Evolutionary conservation across 2,329 filamentous ascomycete species (phyloP), one percentile per base, ranked within the genome.

Genomic region (Diplodia scrobiculata): DNA sequence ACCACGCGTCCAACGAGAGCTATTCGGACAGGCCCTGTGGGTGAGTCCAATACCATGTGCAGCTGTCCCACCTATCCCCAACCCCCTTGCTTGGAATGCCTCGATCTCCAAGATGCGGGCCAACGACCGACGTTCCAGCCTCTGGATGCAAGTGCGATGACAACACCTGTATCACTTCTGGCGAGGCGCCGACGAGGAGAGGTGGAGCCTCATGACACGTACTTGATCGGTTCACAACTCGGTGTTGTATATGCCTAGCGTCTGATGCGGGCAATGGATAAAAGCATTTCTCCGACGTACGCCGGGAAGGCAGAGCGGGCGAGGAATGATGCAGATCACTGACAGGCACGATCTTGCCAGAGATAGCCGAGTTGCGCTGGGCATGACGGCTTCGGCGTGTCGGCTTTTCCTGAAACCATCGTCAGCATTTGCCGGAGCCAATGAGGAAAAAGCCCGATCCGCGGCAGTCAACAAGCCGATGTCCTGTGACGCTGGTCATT

Each of bases 131-230:
- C 58, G 58, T 50, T 60, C 58, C 58, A 60, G 41, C 27, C 36
- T n/a, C 5, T 25, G 36, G 27, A 27, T 47, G 54, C 54, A 21
- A 17, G 14, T 14, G 27, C 19, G 41, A 60, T 48, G 41, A 60
- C 58, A 48, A 41, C 50, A 60, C 17, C 17, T 60, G 41, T 60
- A 60, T 60, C 58, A 60, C 58, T 45, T 41, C 10, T n/a, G 17
- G 7, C 29, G n/a, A 27, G 27, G 41, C 14, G 1, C 38, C 6
- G 25, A 21, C 5, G 5, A 50, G 14, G 41, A 14, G 58, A 27
- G 34, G 29, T 32, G 29, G 5, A 32, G 17, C 41, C 7, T 48
- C 55, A 47, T 14, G n/a, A 41, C 38, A 47, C 55, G 38, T 19
- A 9, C 25, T 29, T 59, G 25, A 13, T 25, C 21, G 55, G 11